A percentile compares a stretch with the other conserved stretches of the same genome.
Conservation (phyloP, 1,284 basidiomycete species). For the Mixia osmundae region DNA sequence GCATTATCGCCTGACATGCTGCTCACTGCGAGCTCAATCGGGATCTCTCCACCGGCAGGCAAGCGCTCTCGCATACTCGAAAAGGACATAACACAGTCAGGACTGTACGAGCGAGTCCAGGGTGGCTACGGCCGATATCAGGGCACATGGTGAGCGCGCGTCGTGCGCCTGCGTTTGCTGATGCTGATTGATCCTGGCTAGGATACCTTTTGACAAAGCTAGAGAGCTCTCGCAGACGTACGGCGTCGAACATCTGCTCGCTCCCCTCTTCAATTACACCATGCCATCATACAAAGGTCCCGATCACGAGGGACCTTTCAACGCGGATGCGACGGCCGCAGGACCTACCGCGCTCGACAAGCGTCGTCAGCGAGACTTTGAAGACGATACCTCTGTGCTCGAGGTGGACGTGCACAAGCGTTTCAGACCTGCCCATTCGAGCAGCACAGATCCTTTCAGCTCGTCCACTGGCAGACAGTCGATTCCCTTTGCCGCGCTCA, state of each 20-base stretch:
- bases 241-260: conserved; percentile 57
- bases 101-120: conserved; percentile 95
- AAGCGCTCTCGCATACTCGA: conserved; percentile 90
- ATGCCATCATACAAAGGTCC: conserved; percentile 27
- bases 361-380: background rate
- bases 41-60: too few relatives aligned
- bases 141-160: conserved; percentile 60
- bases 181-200: conserved; percentile 21
- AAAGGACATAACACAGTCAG: conserved; percentile 72
- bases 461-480: too few relatives aligned
- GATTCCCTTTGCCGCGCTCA: too few relatives aligned
- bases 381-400: background rate
- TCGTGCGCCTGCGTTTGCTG: background rate
- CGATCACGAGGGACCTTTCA: background rate
- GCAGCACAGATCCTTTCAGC: too few relatives aligned
- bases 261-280: conserved; percentile 74
- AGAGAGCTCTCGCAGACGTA: conserved; percentile 73
- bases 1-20: too few relatives aligned
- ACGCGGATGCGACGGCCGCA: background rate
- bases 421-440: too few relatives aligned
- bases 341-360: background rate
- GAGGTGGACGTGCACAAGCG: too few relatives aligned
- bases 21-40: too few relatives aligned
- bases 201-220: conserved; percentile 79
- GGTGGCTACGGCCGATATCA: conserved; percentile 99